Evolutionary conservation across 2,329 filamentous ascomycete species (phyloP), one percentile per base, ranked within the genome.

Genomic region (Aureobasidium mangrovei): DNA sequence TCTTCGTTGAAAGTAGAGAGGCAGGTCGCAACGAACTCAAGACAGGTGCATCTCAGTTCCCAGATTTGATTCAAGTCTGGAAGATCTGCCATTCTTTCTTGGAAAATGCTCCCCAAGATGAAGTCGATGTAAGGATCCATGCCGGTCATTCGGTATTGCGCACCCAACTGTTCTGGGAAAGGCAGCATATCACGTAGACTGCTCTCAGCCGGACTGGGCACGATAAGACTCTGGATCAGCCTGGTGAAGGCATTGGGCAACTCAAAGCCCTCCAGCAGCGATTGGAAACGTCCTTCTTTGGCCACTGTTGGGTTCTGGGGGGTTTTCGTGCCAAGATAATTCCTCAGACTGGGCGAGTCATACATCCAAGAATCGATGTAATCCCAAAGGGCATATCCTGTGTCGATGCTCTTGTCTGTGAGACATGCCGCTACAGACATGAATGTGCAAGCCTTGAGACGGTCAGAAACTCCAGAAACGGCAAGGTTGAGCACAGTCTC

Each of bases 111-210:
- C 12, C 88, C 89, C 59, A 97, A 72, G 24, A 90, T 84, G 66
- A 93, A 96, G 69, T 99, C 94, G 55, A 97, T 78, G 63, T 96
- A 98, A 1, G 87, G 83, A 57, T 95, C 91, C 57, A 98, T 89
- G 2, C 94, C 93, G 10, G 90, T 83, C 71, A 84, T 83, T 52
- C 93, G 83, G 62, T 85, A 86, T 8, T 82, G 79, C 12, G 83
- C 82, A 4, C 91, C 91, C 7, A 98, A 76, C 39, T 80, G 83
- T 67, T 96, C 91, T 0, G 91, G 88, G 64, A 96, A 98, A 0
- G 91, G 85, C 3, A 98, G 73, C 1, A 76, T 77, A 65, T 97
- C 86, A 8, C 85, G 84, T 7, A 91, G 73, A 0, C 79, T 77
- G 38, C 75, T 76, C 45, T 81, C 77, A 40, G 79, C 80, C 0